Base-by-base conservation (phyloP, 331 rosid genomes). In the Stylosanthes scabra region DNA sequence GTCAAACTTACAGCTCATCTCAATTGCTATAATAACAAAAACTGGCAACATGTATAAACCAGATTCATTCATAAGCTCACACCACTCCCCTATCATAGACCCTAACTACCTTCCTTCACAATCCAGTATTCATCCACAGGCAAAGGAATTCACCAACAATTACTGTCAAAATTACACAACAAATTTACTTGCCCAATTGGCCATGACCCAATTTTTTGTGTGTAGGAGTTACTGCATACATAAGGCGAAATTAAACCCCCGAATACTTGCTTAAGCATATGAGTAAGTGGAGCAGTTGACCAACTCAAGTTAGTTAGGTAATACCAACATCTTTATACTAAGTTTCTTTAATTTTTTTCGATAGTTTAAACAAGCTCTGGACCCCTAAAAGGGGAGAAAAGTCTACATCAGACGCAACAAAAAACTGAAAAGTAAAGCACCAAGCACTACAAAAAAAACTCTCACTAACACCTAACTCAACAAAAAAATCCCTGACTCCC, bases 31-130 rank as follows among this genome's bases (percentile, higher is more conserved):
- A 58, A 47, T n/a, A 62, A 54, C 45, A 56, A 73, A 55, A 83
- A 57, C 59, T 42, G 15, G 37, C 4, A 58, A 75, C 49, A 41
- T 46, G 6, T 15, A 12, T 20, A 31, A 79, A 72, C 37, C 44
- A 51, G 46, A 45, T 51, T 45, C 70, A 45, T 45, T 45, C 70
- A 52, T 31, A 80, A 58, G 45, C 61, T 71, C 71, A 62, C 44
- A 39, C 46, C 44, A 15, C 47, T 44, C 12, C 49, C 54, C 59
- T 7, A 39, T 0, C 27, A 59, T 25, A 20, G 28, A 66, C 46
- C 61, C 68, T 58, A 15, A 59, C 39, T 68, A 49, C 58, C 64
- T 59, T 49, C 63, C 55, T 20, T 5, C 61, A 44, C 61, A 63
- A 65, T 66, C 68, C 46, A 73, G 27, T 41, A 51, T 56, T 59